Conservation (phyloP, 31 red algal species). For the Porphyra umbilicalis region DNA sequence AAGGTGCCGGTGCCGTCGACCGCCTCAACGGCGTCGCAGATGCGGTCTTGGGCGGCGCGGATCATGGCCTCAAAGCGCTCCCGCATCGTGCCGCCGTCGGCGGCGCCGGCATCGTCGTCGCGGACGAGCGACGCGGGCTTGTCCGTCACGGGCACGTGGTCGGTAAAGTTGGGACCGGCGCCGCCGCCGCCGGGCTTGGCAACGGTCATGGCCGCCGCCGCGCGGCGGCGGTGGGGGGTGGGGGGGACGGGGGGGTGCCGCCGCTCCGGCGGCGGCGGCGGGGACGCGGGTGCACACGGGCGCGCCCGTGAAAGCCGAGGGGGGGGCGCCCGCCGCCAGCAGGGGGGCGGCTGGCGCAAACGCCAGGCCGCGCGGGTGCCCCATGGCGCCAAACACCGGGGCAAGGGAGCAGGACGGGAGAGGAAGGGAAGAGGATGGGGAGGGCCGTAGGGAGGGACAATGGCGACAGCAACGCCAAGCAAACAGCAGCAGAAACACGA, state of each 20-base stretch:
- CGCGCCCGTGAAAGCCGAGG: neutral
- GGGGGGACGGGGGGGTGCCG: too few relatives aligned
- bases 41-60: conserved; percentile 68
- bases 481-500: too few relatives aligned
- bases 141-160: neutral
- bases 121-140: conserved; percentile 29
- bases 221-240: too few relatives aligned
- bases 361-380: neutral
- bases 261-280: neutral
- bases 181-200: neutral
- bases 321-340: neutral
- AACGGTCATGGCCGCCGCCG: neutral
- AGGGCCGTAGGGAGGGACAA: too few relatives aligned
- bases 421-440: too few relatives aligned
- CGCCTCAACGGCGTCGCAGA: conserved; percentile 64
- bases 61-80: conserved; percentile 86
- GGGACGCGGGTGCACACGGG: neutral
- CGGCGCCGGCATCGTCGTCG: conserved; percentile 10
- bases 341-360: neutral
- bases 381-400: too few relatives aligned
- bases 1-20: conserved; percentile 77
- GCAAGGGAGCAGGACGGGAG: too few relatives aligned
- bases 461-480: too few relatives aligned
- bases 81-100: conserved; percentile 38
- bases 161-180: neutral